Evolutionary conservation across 2,329 filamentous ascomycete genomes (phyloP), one percentile per base, ranked within the genome.

Genomic region (Podosphaera leucotricha): DNA sequence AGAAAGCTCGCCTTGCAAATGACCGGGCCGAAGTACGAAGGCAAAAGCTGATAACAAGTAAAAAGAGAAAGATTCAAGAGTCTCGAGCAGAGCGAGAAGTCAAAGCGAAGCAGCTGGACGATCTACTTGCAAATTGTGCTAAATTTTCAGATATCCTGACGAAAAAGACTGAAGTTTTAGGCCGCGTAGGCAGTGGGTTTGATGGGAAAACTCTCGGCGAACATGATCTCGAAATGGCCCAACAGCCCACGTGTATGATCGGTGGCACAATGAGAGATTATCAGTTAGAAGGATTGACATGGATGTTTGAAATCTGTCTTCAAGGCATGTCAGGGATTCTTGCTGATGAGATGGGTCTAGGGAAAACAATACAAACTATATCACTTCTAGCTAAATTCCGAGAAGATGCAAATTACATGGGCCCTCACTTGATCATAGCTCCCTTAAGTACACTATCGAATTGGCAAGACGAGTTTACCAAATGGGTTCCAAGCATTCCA

Each of bases 261-360:
- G 84, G 84, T 4, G 90, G 90, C 1, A 79, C 77, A 3, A 95
- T 98, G 87, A n/a, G n/a, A n/a, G 90, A 98, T 61, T 98, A 98
- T 63, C 90, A 98, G 65, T 68, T 98, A 59, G 98, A 98, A 67
- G 90, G 90, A 63, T 80, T 98, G 60, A 98, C 95, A 59, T 98
- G 90, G 90, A 75, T 98, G 44, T 90, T 93, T 65, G 95, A 98
- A 60, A 64, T 98, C 52, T 98, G 98, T 66, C 90, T 98, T 62
- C 90, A 98, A 62, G 90, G 90, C 60, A 98, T 98, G 80, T 95
- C 95, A 64, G 87, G 87, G 62, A 98, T 98, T 55, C 68, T 98
- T 50, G 90, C 90, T 51, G 90, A 98, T 60, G 90, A 98, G 64
- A 98, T 98, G 90, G 90, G 90, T 75, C 81, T 98, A 20, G 90